Conservation (phyloP, 345 rosid species). For the Eucalyptus curtisii region DNA sequence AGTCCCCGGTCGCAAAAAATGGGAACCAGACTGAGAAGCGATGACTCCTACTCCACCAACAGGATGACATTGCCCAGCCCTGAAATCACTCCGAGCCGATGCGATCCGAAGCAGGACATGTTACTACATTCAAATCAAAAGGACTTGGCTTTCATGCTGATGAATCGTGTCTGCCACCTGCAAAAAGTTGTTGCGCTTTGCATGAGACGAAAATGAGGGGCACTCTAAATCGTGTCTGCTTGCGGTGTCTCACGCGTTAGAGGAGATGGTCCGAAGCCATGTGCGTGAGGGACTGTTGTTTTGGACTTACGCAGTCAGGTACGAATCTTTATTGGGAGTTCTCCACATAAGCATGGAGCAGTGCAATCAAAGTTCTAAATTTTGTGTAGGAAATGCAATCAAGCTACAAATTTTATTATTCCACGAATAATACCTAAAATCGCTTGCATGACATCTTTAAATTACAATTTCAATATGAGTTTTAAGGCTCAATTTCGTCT, state of each 20-base stretch:
- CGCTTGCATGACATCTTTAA: too few species aligned
- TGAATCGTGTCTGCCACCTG: too few species aligned
- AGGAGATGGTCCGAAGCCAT: not conserved
- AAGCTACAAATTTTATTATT: not conserved
- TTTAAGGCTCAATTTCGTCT: fast-evolving
- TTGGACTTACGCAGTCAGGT: not conserved
- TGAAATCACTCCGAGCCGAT: too few species aligned
- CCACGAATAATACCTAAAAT: not conserved
- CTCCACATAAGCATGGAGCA: not conserved
- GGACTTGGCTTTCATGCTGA: too few species aligned
- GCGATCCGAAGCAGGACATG: too few species aligned
- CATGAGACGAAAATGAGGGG: too few species aligned
- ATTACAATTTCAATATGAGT: too few species aligned
- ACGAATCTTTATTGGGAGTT: not conserved
- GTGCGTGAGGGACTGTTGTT: not conserved
- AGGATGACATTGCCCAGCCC: fast-evolving
- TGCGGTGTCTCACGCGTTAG: not conserved
- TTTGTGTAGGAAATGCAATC: not conserved
- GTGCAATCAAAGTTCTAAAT: not conserved
- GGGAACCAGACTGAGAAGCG: fast-evolving
- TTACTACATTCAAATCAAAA: too few species aligned
- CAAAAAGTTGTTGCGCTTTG: too few species aligned
- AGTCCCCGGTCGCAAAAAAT: fast-evolving
- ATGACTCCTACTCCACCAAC: fast-evolving
- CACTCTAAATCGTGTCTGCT: too few species aligned